Conservation (phyloP, 2,329 filamentous ascomycete species). For the Thermoascus crustaceus region DNA sequence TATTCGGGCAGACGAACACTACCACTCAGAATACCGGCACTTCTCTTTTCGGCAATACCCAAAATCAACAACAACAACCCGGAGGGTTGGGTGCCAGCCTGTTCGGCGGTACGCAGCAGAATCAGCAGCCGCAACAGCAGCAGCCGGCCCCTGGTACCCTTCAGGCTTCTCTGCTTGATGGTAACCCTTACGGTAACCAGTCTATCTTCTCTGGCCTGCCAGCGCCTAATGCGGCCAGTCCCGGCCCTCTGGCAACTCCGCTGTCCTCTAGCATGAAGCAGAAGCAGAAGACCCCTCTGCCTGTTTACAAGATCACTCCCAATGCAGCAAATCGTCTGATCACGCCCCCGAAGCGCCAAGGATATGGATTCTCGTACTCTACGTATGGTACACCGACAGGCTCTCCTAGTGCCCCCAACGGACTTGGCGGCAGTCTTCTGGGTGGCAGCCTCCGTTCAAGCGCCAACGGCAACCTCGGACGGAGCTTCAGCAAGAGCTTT, state of each 20-base stretch:
- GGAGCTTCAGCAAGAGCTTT: conserved; percentile 75
- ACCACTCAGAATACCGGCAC: conserved; percentile 27
- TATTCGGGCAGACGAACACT: conserved; percentile 36
- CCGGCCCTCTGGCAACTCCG: conserved; percentile 86
- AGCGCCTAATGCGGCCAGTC: conserved; percentile 56
- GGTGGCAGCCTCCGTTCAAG: conserved; percentile 32
- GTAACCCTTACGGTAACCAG: conserved; percentile 83
- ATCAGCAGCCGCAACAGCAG: conserved; percentile 45
- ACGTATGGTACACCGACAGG: conserved; percentile 77
- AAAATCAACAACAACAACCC: conserved; percentile 27
- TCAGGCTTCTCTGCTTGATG: conserved; percentile 70
- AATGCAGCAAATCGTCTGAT: conserved; percentile 68
- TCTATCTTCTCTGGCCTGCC: conserved; percentile 72
- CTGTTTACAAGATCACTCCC: conserved; percentile 80
- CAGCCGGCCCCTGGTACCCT: conserved; percentile 42
- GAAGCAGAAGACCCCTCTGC: conserved; percentile 70
- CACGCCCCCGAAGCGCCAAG: conserved; percentile 71
- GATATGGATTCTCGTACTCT: conserved; percentile 89
- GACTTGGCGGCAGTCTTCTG: conserved; percentile 58
- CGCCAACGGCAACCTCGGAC: conserved; percentile 50
- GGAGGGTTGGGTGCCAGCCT: conserved; percentile 34
- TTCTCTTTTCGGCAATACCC: conserved; percentile 52
- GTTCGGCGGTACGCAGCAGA: conserved; percentile 47
- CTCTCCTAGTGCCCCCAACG: conserved; percentile 60
- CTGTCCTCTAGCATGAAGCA: conserved; percentile 67